Evolutionary conservation across 106 monocot genomes (phyloP).

Genomic region (Acanthochlamys bracteata): DNA sequence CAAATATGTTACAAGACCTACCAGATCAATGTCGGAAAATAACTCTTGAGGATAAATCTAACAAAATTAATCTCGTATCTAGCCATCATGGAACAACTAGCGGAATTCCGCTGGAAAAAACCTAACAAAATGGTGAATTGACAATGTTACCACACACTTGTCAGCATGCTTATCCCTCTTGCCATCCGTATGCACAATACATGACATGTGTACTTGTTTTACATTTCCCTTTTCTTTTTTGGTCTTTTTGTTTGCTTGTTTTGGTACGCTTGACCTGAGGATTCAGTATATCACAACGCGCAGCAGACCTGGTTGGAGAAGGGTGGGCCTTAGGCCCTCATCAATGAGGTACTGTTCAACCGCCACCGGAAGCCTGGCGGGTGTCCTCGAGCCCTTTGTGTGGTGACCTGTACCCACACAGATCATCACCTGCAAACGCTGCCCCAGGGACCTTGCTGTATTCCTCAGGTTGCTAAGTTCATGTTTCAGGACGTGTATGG

Average conservation of each 20-base stretch:
- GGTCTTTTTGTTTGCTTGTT: constrained; percentile 1
- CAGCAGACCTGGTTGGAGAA: constrained; percentile 72
- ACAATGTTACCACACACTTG: constrained; percentile 10
- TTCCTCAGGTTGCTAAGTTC: constrained; percentile 55
- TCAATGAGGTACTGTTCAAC: constrained; percentile 73
- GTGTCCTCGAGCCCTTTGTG: constrained; percentile 65
- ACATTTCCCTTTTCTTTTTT: constrained; percentile 8
- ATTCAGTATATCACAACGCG: constrained; percentile 66
- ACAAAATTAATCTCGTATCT: background rate
- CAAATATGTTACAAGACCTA: background rate
- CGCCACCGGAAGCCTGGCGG: constrained; percentile 59
- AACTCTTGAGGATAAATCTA: background rate
- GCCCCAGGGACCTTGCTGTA: constrained; percentile 45
- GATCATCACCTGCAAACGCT: constrained; percentile 61
- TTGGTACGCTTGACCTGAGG: background rate
- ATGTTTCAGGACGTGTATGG: constrained; percentile 75
- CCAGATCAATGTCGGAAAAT: background rate
- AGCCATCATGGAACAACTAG: background rate
- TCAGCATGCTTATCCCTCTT: background rate
- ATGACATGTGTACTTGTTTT: constrained; percentile 3
- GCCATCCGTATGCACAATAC: constrained; percentile 21
- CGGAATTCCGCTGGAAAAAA: constrained; percentile 6
- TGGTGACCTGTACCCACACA: constrained; percentile 83
- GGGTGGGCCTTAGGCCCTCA: constrained; percentile 57
- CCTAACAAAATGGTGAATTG: constrained; percentile 1